Evolutionary conservation across 2,329 filamentous ascomycete genomes (phyloP).

Genomic region (Blastomyces parvus): DNA sequence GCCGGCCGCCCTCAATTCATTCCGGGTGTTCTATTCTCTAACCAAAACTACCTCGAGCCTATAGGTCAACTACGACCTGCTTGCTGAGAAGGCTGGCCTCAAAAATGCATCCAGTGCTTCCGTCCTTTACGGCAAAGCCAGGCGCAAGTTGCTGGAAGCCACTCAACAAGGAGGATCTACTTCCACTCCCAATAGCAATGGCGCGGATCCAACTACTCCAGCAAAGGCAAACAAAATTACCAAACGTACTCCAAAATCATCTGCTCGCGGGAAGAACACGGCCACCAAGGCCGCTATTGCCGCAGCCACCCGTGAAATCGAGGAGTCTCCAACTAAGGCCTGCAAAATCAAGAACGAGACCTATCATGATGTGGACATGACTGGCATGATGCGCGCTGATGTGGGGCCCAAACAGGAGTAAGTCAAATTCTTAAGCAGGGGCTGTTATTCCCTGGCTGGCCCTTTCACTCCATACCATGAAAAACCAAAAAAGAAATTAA

Average conservation of each 20-base stretch:
- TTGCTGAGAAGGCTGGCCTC: constrained; percentile 29
- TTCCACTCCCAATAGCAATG: constrained; percentile 5
- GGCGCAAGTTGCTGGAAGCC: constrained; percentile 27
- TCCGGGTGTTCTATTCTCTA: not conserved
- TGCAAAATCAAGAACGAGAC: not conserved
- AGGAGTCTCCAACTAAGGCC: not conserved
- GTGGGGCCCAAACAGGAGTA: not conserved
- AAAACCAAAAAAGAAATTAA: not conserved
- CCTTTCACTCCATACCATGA: not conserved
- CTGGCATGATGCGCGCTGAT: not conserved
- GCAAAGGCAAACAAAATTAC: constrained; percentile 14
- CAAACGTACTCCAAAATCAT: constrained; percentile 14
- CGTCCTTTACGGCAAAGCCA: constrained; percentile 28
- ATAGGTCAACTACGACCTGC: constrained; percentile 32
- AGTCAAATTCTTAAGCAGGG: not conserved
- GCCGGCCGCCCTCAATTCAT: not conserved
- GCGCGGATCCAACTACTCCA: constrained; percentile 3
- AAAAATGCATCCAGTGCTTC: constrained; percentile 30
- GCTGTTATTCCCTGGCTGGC: not conserved
- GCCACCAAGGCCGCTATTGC: not conserved
- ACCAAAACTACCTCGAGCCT: not conserved
- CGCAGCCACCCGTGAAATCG: not conserved
- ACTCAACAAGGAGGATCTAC: not conserved
- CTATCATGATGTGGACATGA: not conserved
- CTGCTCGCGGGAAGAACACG: constrained; percentile 11